phyloP scores from a whole-genome alignment of 1,284 basidiomycete genomes.

The Erythrobasidium hasegawianum region DNA sequence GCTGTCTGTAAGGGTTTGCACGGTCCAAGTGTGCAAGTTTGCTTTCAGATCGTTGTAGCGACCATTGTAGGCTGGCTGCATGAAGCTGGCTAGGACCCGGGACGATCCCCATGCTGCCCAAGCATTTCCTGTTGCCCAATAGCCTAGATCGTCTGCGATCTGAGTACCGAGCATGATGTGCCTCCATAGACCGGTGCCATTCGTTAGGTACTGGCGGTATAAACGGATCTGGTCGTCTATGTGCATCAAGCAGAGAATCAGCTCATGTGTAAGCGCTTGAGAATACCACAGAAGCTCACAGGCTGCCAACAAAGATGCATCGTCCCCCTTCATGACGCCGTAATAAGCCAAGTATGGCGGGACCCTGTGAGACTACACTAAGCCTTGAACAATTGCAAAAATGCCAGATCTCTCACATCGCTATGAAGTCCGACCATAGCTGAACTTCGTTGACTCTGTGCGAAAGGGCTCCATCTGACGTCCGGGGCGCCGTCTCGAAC shows the following conservation, averaged over 20 bases:
- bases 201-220: conserved; percentile 59
- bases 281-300: conserved; percentile 17
- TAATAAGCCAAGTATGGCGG: conserved; percentile 85
- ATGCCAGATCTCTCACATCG: conserved; percentile 1
- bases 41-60: conserved; percentile 57
- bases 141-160: conserved; percentile 32
- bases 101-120: conserved; percentile 83
- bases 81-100: conserved; percentile 69
- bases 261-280: too few relatives aligned
- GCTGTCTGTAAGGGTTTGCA: conserved; percentile 68
- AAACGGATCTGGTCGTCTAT: conserved; percentile 69
- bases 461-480: conserved; percentile 72
- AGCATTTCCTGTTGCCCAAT: conserved; percentile 61
- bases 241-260: background rate
- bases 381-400: background rate
- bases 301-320: conserved; percentile 64
- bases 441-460: conserved; percentile 66
- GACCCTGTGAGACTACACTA: background rate
- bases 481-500: conserved; percentile 49
- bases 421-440: conserved; percentile 42
- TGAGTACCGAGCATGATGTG: conserved; percentile 61
- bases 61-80: conserved; percentile 57
- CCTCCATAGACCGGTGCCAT: conserved; percentile 59
- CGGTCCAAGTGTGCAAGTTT: conserved; percentile 52
- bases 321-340: conserved; percentile 66